Evolutionary conservation across 257 asterid species (phyloP).

Genomic region (Perilla frutescens): DNA sequence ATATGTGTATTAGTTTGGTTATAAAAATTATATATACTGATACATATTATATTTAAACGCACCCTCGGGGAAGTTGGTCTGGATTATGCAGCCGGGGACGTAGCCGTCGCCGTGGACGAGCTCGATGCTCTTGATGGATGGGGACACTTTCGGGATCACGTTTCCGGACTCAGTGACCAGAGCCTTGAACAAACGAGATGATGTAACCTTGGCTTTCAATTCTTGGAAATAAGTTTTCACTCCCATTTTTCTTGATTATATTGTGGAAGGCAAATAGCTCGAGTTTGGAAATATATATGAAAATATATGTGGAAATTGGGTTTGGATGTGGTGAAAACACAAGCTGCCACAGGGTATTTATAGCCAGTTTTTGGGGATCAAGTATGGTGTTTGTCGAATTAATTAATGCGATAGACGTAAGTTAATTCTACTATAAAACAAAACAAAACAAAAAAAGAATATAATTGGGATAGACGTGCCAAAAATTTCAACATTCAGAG

Average conservation of each 20-base stretch:
- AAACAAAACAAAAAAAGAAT: no score
- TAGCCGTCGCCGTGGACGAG: conserved; percentile 15
- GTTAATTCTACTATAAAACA: no score
- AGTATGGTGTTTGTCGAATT: no score
- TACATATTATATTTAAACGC: no score
- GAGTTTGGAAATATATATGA: not conserved
- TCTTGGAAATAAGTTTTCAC: conserved; percentile 32
- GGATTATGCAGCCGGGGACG: conserved; percentile 28
- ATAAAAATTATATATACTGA: no score
- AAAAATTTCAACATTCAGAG: not conserved
- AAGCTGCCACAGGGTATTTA: not conserved
- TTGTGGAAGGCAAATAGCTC: no score
- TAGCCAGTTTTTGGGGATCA: not conserved
- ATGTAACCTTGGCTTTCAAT: conserved; percentile 33
- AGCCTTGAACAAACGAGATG: conserved; percentile 41
- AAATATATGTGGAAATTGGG: not conserved
- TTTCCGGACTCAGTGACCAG: conserved; percentile 23
- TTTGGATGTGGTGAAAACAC: not conserved
- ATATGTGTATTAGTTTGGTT: no score
- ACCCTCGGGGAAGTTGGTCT: conserved; percentile 35
- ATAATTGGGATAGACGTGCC: no score
- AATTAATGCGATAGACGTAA: no score
- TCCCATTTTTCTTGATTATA: conserved; percentile 29
- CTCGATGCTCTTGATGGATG: conserved; percentile 38
- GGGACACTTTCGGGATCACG: conserved; percentile 26